These are phyloP conservation scores for Microthlaspi erraticum DNA, from an alignment of 345 rosid species.

Conservation along the genomic window DNA sequence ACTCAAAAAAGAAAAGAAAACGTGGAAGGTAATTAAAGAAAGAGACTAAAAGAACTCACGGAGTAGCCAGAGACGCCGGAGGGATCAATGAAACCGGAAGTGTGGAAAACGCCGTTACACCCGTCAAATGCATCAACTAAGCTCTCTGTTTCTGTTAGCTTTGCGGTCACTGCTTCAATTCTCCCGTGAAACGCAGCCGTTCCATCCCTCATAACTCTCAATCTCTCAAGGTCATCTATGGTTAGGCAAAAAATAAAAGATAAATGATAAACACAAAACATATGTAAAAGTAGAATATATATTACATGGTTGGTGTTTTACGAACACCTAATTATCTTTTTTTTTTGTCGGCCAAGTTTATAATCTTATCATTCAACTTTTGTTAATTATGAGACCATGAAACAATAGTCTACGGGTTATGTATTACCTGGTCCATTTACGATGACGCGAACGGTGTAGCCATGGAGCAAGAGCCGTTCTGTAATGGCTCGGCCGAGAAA, in stretches of 20 bases:
- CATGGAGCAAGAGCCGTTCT: slow-evolving; percentile 53
- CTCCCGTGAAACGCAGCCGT: slow-evolving; percentile 5
- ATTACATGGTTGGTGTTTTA: neutral
- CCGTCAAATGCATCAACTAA: slow-evolving; percentile 67
- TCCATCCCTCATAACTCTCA: slow-evolving; percentile 30
- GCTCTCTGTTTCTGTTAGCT: slow-evolving; percentile 51
- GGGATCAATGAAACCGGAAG: slow-evolving; percentile 68
- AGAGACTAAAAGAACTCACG: slow-evolving; percentile 39
- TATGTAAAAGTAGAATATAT: too few species aligned
- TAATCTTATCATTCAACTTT: neutral
- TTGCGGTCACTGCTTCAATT: slow-evolving; percentile 50
- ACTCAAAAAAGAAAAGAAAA: neutral
- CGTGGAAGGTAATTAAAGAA: neutral
- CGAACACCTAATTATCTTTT: neutral
- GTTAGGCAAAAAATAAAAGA: neutral
- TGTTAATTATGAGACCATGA: neutral
- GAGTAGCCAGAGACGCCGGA: slow-evolving; percentile 86
- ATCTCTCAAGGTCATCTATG: slow-evolving; percentile 21
- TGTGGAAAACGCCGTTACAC: slow-evolving; percentile 76
- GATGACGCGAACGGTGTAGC: slow-evolving; percentile 63
- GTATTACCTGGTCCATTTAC: slow-evolving; percentile 23
- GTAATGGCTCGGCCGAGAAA: slow-evolving; percentile 64
- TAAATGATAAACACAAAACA: neutral
- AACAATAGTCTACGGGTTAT: neutral
- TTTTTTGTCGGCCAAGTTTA: too few species aligned